Evolutionary conservation across 768 basidiomycete genomes (phyloP).

Genomic region (Aureoboletus auriporus): DNA sequence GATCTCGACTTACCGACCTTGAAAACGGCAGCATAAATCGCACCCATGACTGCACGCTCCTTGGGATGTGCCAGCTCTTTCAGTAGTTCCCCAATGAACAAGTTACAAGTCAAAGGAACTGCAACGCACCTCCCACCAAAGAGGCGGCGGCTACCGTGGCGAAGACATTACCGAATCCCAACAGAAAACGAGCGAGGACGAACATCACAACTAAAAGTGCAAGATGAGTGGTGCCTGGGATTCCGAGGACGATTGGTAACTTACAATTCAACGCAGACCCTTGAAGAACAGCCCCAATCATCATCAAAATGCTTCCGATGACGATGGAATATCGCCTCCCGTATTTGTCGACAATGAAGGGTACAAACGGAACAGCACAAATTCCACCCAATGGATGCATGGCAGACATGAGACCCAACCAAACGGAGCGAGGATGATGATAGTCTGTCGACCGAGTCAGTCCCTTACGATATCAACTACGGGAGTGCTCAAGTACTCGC

Average conservation of each 20-base stretch:
- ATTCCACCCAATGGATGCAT: not conserved
- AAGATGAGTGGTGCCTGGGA: not conserved
- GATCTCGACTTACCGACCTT: constrained; percentile 8
- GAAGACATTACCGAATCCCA: not conserved
- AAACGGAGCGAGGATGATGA: constrained; percentile 45
- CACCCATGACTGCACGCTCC: constrained; percentile 6
- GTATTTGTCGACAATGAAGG: not conserved
- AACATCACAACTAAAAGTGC: not conserved
- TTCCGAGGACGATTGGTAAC: not conserved
- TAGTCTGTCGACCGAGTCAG: constrained; percentile 37
- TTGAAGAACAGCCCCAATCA: not conserved
- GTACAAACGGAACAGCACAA: not conserved
- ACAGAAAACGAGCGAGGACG: not conserved
- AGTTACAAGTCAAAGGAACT: not conserved
- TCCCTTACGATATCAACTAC: not conserved
- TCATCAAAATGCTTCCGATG: not conserved
- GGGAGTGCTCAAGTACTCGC: constrained; percentile 27
- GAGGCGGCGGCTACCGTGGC: not conserved
- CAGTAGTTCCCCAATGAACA: not conserved
- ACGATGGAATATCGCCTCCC: not conserved
- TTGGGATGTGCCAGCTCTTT: constrained; percentile 11
- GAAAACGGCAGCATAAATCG: constrained; percentile 6
- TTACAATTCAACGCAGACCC: not conserved
- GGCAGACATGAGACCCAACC: constrained; percentile 8
- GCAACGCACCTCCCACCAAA: not conserved